These are phyloP conservation scores for Nemania sp. DNA, from an alignment of 2,329 filamentous ascomycete species.

Conservation along the genomic window DNA sequence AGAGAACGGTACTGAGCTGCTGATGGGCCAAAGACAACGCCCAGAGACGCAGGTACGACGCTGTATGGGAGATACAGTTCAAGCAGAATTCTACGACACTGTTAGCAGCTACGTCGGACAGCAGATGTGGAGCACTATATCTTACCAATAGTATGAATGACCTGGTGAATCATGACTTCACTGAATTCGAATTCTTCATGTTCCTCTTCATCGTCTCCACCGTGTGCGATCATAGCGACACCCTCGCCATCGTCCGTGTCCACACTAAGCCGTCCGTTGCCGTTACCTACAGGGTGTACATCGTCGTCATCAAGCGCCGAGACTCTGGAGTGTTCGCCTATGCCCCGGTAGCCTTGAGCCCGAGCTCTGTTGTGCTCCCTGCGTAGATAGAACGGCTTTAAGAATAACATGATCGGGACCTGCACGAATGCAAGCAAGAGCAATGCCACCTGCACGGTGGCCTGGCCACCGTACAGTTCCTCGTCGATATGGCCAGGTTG, in stretches of 20 bases:
- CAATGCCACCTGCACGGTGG: constrained; percentile 72
- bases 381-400: constrained; percentile 94
- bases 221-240: constrained; percentile 46
- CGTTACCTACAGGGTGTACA: constrained; percentile 57
- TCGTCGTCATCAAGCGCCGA: constrained; percentile 89
- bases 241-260: constrained; percentile 70
- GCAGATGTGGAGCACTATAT: constrained; percentile 20
- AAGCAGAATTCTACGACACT: constrained; percentile 81
- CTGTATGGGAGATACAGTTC: constrained; percentile 98
- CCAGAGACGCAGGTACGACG: constrained; percentile 98
- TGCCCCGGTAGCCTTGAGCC: constrained; percentile 86
- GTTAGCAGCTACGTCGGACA: neutral
- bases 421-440: constrained; percentile 81
- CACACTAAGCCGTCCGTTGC: constrained; percentile 67
- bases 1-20: constrained; percentile 93
- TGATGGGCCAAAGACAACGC: constrained; percentile 96
- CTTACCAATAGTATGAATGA: constrained; percentile 97
- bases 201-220: constrained; percentile 72
- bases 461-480: constrained; percentile 78
- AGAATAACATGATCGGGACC: constrained; percentile 86
- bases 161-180: constrained; percentile 97
- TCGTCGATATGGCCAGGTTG: constrained; percentile 76
- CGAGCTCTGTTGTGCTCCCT: constrained; percentile 91
- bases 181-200: constrained; percentile 97
- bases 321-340: constrained; percentile 85